These are phyloP conservation scores for Lepidium africanum DNA, from an alignment of 345 rosid genomes.

Conservation along the genomic window DNA sequence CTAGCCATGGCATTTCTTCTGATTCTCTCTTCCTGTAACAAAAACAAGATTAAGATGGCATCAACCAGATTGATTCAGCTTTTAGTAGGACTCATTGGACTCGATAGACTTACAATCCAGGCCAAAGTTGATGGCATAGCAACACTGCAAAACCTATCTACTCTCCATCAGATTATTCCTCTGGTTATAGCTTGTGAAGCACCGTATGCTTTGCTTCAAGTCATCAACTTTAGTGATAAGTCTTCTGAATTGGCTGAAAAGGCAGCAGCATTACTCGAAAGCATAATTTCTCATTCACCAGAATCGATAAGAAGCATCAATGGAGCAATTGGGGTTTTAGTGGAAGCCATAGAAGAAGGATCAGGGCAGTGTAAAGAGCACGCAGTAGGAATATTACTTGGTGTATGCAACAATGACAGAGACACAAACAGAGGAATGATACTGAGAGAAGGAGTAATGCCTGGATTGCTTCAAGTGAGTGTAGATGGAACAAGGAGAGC, in stretches of 20 bases:
- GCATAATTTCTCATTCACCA: slow-evolving; percentile 30
- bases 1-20: slow-evolving; percentile 49
- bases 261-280: slow-evolving; percentile 58
- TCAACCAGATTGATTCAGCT: slow-evolving; percentile 46
- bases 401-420: slow-evolving; percentile 50
- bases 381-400: slow-evolving; percentile 57
- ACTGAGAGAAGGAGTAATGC: slow-evolving; percentile 71
- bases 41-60: slow-evolving; percentile 57
- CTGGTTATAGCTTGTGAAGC: slow-evolving; percentile 45
- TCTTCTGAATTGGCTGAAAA: slow-evolving; percentile 46
- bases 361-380: slow-evolving; percentile 56
- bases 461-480: slow-evolving; percentile 71
- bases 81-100: slow-evolving; percentile 31
- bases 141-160: slow-evolving; percentile 75
- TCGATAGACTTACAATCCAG: slow-evolving; percentile 23
- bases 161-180: slow-evolving; percentile 46
- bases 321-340: slow-evolving; percentile 50
- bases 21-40: slow-evolving; percentile 61
- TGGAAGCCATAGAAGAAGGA: slow-evolving; percentile 78
- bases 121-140: slow-evolving; percentile 53
- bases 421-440: slow-evolving; percentile 63
- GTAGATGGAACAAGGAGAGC: slow-evolving; percentile 68
- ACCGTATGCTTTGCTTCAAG: slow-evolving; percentile 43
- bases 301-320: slow-evolving; percentile 29
- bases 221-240: slow-evolving; percentile 34